These are phyloP conservation scores for Dictyostelium citrinum DNA, from an alignment of 78 protist genomes.

Conservation along the genomic window DNA sequence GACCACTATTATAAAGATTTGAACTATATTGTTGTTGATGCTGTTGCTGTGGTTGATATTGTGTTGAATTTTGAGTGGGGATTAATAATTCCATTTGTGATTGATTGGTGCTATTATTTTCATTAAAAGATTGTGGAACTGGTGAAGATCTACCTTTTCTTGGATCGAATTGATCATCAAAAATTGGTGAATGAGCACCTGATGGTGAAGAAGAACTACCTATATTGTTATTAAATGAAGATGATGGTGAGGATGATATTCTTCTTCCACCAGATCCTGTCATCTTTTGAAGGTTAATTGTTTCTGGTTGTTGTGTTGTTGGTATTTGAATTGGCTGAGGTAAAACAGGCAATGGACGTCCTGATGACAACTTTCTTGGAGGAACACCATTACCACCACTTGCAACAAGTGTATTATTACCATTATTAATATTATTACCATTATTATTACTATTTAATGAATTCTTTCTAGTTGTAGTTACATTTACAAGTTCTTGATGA, in stretches of 20 bases:
- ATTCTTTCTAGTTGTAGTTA: not conserved
- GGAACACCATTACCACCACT: not conserved
- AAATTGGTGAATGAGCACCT: conserved; percentile 18
- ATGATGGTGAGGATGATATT: not conserved
- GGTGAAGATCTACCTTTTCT: conserved; percentile 37
- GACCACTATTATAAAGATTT: not conserved
- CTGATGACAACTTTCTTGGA: conserved; percentile 21
- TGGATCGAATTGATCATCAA: conserved; percentile 25
- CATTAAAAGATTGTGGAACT: not conserved
- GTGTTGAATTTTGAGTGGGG: not conserved
- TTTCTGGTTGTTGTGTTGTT: not conserved
- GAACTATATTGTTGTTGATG: not conserved
- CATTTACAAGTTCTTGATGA: not conserved
- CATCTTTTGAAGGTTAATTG: not conserved
- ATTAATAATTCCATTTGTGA: not conserved
- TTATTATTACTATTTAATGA: not conserved
- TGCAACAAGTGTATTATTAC: not conserved
- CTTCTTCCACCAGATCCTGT: conserved; percentile 4
- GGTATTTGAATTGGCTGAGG: not conserved
- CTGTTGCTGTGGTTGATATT: not conserved
- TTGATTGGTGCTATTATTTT: not conserved
- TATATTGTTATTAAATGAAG: not conserved
- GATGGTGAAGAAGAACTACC: not conserved
- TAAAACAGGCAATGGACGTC: conserved; percentile 18
- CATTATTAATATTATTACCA: not conserved